phyloP scores from a whole-genome alignment of 306 rosid species.

The Rosa persica region DNA sequence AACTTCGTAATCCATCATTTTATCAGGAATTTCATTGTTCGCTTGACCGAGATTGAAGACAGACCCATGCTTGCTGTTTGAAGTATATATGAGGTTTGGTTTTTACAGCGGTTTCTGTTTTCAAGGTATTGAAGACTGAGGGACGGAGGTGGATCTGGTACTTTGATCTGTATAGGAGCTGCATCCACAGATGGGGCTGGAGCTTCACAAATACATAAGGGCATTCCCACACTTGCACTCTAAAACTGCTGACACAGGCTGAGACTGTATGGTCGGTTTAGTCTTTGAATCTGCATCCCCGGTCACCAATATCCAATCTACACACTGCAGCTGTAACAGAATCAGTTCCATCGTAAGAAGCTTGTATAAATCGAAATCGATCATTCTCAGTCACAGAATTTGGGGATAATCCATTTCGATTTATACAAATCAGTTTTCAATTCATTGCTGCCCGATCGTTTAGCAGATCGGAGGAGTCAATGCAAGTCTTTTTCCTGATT shows the following conservation, averaged over 20 bases:
- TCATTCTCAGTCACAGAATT: too few relatives aligned
- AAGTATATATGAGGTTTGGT: conserved; percentile 54
- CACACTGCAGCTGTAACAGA: conserved; percentile 56
- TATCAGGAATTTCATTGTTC: conserved; percentile 34
- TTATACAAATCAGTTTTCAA: too few relatives aligned
- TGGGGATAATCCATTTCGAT: too few relatives aligned
- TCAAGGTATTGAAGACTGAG: conserved; percentile 72
- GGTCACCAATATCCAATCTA: conserved; percentile 50
- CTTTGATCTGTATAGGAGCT: conserved; percentile 54
- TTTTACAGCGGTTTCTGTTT: conserved; percentile 52
- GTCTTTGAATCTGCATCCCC: conserved; percentile 38
- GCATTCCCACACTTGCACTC: conserved; percentile 97
- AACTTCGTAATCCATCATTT: conserved; percentile 55
- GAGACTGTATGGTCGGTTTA: conserved; percentile 41
- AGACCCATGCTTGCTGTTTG: conserved; percentile 80
- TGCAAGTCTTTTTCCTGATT: too few relatives aligned
- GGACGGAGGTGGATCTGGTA: conserved; percentile 33
- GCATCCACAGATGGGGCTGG: conserved; percentile 53
- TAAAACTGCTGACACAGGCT: conserved; percentile 32
- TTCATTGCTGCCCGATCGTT: too few relatives aligned
- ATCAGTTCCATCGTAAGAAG: conserved; percentile 47
- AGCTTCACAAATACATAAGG: conserved; percentile 93
- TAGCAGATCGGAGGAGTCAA: too few relatives aligned
- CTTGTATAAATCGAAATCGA: conserved; percentile 11
- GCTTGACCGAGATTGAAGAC: conserved; percentile 56